phyloP scores from a whole-genome alignment of 345 rosid species.

The Anacardium occidentale region DNA sequence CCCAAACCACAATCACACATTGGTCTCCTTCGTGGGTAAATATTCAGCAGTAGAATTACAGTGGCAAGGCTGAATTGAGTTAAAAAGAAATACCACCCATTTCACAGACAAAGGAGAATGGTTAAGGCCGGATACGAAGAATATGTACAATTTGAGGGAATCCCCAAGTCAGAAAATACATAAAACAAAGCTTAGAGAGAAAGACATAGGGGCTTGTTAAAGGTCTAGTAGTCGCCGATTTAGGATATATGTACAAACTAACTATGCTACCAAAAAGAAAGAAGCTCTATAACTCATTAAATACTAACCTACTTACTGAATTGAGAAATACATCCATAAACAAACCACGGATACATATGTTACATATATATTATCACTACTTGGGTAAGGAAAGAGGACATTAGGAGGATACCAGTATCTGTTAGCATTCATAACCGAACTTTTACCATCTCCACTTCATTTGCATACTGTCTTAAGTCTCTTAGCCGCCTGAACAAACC shows the following conservation, averaged over 20 bases:
- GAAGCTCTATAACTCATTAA: constrained; percentile 47
- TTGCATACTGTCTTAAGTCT: constrained; percentile 67
- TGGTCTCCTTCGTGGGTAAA: no score
- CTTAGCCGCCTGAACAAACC: constrained; percentile 91
- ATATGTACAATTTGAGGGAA: constrained; percentile 35
- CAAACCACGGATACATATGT: constrained; percentile 34
- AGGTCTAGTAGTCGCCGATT: constrained; percentile 30
- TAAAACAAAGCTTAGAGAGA: constrained; percentile 30
- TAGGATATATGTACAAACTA: constrained; percentile 38
- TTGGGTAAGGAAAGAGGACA: constrained; percentile 22
- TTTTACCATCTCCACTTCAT: constrained; percentile 25
- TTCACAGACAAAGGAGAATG: not conserved
- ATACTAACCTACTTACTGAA: constrained; percentile 27
- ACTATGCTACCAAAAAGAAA: constrained; percentile 39
- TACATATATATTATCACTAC: constrained; percentile 30
- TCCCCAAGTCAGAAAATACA: constrained; percentile 41
- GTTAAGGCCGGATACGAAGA: constrained; percentile 5
- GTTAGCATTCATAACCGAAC: constrained; percentile 32
- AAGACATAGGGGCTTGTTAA: constrained; percentile 20
- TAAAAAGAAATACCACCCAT: no score
- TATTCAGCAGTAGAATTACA: no score
- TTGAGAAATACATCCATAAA: constrained; percentile 7
- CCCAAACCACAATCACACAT: no score
- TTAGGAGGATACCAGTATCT: constrained; percentile 22
- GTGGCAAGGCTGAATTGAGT: no score